These are phyloP conservation scores for Mycena sanguinolenta DNA, from an alignment of 768 basidiomycete genomes.

Conservation along the genomic window DNA sequence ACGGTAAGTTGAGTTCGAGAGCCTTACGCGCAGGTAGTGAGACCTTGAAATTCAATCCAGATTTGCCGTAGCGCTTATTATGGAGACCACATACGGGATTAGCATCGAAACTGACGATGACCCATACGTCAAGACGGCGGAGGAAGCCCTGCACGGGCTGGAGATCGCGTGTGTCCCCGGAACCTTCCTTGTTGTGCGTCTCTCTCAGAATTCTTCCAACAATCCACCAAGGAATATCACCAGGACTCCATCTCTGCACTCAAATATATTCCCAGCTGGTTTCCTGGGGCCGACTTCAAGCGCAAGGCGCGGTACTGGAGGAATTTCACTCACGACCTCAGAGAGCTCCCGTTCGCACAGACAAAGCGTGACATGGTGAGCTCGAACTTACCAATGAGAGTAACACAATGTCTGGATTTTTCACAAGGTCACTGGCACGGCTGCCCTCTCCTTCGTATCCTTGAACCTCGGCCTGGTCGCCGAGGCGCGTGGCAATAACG, in stretches of 20 bases:
- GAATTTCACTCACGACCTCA: constrained; percentile 48
- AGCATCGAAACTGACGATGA: constrained; percentile 39
- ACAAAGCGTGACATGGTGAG: constrained; percentile 51
- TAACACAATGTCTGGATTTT: neutral
- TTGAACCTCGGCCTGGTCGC: neutral
- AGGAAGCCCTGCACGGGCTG: constrained; percentile 42
- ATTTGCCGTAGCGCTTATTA: constrained; percentile 40
- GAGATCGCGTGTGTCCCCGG: constrained; percentile 44
- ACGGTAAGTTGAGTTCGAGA: constrained; percentile 35
- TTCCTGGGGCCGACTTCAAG: constrained; percentile 62
- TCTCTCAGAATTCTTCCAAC: neutral
- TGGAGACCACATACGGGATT: constrained; percentile 45
- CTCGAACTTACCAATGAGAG: too few relatives aligned
- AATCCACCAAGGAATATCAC: neutral
- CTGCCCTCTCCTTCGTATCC: neutral
- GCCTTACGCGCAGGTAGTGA: neutral
- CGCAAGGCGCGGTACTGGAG: constrained; percentile 51
- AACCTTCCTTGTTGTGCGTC: constrained; percentile 47
- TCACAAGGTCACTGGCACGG: neutral
- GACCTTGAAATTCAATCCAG: constrained; percentile 27
- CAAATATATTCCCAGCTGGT: constrained; percentile 51
- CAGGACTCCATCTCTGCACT: constrained; percentile 33
- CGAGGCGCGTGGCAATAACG: neutral
- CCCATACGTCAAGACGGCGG: constrained; percentile 43
- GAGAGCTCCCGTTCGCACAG: constrained; percentile 53